phyloP scores from a whole-genome alignment of 163 green algal species.

The Volvox carteri region DNA sequence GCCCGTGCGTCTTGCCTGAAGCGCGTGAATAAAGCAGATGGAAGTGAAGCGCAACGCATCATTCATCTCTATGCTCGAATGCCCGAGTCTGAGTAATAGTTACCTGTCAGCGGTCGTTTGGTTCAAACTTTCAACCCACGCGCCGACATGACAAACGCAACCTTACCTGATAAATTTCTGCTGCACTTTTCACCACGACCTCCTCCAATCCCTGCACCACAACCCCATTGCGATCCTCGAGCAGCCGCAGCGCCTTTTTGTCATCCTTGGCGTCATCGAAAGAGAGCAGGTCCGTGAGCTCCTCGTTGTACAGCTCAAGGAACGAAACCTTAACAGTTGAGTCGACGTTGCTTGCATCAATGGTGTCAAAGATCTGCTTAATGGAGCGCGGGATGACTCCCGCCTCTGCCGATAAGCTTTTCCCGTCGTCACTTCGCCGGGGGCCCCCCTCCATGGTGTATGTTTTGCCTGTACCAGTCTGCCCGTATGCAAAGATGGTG shows the following conservation, averaged over 20 bases:
- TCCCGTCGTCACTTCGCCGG: conserved; percentile 76
- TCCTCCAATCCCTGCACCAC: conserved; percentile 96
- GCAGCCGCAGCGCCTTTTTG: conserved; percentile 72
- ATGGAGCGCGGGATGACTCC: conserved; percentile 97
- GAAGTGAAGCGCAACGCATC: no score
- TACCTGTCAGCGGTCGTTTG: no score
- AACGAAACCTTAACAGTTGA: conserved; percentile 86
- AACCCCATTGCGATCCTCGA: conserved; percentile 94
- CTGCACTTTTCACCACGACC: conserved; percentile 89
- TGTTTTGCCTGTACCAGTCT: conserved; percentile 94
- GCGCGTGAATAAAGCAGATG: no score
- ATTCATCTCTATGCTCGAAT: no score
- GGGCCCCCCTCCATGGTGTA: conserved; percentile 95
- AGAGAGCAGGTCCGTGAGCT: conserved; percentile 96
- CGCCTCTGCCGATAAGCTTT: conserved; percentile 75
- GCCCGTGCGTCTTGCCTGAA: not conserved
- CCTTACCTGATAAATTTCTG: conserved; percentile 86
- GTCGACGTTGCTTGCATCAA: conserved; percentile 82
- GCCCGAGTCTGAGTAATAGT: no score
- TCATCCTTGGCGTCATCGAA: conserved; percentile 54
- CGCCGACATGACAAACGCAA: no score
- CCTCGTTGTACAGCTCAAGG: conserved; percentile 99
- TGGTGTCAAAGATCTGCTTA: conserved; percentile 94
- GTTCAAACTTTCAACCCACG: no score
- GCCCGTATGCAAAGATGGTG: conserved; percentile 98